Evolutionary conservation across 768 basidiomycete genomes (phyloP), one percentile per base, ranked within the genome.

Genomic region (Pisolithus microcarpus): DNA sequence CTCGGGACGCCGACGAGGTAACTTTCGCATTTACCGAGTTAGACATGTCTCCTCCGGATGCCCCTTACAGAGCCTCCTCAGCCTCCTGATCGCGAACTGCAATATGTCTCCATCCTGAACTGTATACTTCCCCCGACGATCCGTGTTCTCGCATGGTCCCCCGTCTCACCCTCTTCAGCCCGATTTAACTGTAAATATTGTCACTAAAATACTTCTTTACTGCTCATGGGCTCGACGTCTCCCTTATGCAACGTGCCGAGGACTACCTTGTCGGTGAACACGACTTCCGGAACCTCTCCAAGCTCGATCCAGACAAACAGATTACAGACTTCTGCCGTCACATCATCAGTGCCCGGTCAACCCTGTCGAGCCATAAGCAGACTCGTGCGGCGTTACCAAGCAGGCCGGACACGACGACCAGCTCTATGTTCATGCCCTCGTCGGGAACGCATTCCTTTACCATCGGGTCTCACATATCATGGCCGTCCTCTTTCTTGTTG

Each of bases 161-260:
- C 94, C 18, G 85, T 98, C 26, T 66, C 79, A 3, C 66, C 77
- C 7, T 64, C 65, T 68, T 92, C 93, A 19, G 86, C 94, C 7
- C 84, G 96, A 4, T 93, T 87, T 70, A 85, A 83, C 10, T 97
- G 95, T 71, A 74, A 69, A 48, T 83, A 80, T 60, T 76, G 96
- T 36, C 95, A 99, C 65, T 98, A 99, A 81, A 95, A 63, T 99
- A 98, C 70, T 95, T 97, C 68, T 98, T 99, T 74, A 78, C 82
- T 31, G 68, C 81, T 0, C 69, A 74, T 30, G 69, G 69, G 28
- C 81, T 97, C 49, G 80, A 94, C 66, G 64, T 94, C 26, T 61
- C 70, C 2, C 75, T 72, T 43, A 97, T 98, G 93, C 78, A 76
- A 53, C 74, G 78, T 31, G 94, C 81, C 1, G 90, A 89, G 0